These are phyloP conservation scores for Aspergillus ibericus DNA, from an alignment of 2,329 filamentous ascomycete species.

Conservation along the genomic window DNA sequence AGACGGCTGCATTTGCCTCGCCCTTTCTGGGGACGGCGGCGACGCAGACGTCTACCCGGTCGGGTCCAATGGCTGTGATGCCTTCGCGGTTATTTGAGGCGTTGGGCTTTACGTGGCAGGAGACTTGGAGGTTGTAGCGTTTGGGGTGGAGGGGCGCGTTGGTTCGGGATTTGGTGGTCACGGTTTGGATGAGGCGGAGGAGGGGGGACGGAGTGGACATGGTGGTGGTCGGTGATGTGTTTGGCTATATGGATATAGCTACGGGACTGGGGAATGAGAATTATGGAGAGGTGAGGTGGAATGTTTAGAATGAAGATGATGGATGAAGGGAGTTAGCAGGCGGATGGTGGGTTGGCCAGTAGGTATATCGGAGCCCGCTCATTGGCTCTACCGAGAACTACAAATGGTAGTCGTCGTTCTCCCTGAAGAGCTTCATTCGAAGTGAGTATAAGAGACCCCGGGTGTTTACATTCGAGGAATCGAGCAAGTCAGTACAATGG, in stretches of 20 bases:
- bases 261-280: not conserved
- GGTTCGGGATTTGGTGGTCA: slow-evolving; percentile 7
- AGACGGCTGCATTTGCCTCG: slow-evolving; percentile 67
- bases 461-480: no score
- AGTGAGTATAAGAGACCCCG: no score
- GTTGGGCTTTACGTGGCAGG: slow-evolving; percentile 68
- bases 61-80: slow-evolving; percentile 56
- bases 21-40: slow-evolving; percentile 65
- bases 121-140: slow-evolving; percentile 54
- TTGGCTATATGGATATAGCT: not conserved
- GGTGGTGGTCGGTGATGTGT: not conserved
- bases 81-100: slow-evolving; percentile 63
- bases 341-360: not conserved
- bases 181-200: slow-evolving; percentile 15
- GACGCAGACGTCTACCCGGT: slow-evolving; percentile 64
- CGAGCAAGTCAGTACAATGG: no score
- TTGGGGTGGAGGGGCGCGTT: slow-evolving; percentile 2
- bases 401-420: no score
- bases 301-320: no score
- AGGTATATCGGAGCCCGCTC: not conserved
- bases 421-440: no score
- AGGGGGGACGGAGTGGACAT: slow-evolving; percentile 9
- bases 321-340: not conserved
- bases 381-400: not conserved
- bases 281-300: not conserved